Conservation (phyloP, 2,329 filamentous ascomycete genomes). For the Alternaria ethzedia region DNA sequence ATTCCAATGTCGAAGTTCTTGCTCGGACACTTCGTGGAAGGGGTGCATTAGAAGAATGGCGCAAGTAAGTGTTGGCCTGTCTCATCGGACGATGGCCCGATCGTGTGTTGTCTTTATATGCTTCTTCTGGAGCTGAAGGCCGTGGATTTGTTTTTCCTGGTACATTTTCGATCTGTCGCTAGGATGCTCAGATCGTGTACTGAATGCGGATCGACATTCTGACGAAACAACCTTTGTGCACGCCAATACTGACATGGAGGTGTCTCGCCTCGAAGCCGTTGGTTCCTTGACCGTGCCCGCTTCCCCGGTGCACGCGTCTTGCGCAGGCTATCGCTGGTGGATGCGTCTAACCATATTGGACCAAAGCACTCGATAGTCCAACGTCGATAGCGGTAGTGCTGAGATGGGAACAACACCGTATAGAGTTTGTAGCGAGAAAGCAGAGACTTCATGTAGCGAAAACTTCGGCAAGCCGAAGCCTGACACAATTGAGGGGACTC, state of each 20-base stretch:
- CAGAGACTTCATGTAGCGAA: background rate
- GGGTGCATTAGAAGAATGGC: background rate
- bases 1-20: background rate
- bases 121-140: background rate
- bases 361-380: constrained; percentile 20
- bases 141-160: background rate
- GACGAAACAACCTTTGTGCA: constrained; percentile 2
- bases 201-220: background rate
- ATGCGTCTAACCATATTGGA: constrained; percentile 28
- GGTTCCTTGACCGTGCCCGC: constrained; percentile 22
- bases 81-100: background rate
- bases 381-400: constrained; percentile 14
- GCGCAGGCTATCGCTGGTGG: constrained; percentile 12
- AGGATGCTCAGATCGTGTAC: background rate
- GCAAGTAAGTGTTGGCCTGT: background rate
- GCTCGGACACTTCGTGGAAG: background rate
- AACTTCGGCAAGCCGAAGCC: constrained; percentile 5
- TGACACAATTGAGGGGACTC: background rate
- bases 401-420: background rate
- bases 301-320: constrained; percentile 37
- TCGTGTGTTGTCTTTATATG: background rate
- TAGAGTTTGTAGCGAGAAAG: background rate
- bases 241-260: background rate
- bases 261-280: constrained; percentile 10
- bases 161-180: background rate